Evolutionary conservation across 2,329 filamentous ascomycete species (phyloP).

Genomic region (Alternaria longipes): DNA sequence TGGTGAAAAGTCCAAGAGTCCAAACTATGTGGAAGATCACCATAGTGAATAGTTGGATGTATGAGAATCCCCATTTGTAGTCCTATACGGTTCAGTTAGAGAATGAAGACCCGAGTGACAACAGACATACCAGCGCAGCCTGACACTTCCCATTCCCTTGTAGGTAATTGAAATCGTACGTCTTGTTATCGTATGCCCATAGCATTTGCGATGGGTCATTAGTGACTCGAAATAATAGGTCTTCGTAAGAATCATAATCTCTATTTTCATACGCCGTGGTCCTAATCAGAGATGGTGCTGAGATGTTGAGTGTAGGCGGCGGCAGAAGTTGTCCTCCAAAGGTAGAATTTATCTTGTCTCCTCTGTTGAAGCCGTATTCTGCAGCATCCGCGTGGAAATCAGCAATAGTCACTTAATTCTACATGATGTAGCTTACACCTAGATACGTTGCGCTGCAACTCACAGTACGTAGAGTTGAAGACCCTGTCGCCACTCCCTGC

Average conservation of each 20-base stretch:
- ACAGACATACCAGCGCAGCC: conserved; percentile 7
- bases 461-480: neutral
- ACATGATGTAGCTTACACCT: neutral
- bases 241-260: neutral
- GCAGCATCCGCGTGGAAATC: neutral
- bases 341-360: neutral
- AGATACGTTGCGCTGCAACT: neutral
- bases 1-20: conserved; percentile 25
- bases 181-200: conserved; percentile 14
- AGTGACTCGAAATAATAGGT: neutral
- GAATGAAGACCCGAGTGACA: neutral
- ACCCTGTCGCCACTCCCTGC: no score
- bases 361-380: neutral
- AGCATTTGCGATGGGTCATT: neutral
- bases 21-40: conserved; percentile 25
- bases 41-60: conserved; percentile 29
- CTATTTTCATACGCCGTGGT: neutral
- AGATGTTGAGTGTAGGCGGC: conserved; percentile 20
- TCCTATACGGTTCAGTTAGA: conserved; percentile 11
- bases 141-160: conserved; percentile 22
- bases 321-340: conserved; percentile 8
- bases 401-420: neutral
- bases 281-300: neutral
- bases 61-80: conserved; percentile 40
- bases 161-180: conserved; percentile 9